Base-by-base conservation (phyloP, 371 early-diverging fungal species). In the Circinella minor region DNA sequence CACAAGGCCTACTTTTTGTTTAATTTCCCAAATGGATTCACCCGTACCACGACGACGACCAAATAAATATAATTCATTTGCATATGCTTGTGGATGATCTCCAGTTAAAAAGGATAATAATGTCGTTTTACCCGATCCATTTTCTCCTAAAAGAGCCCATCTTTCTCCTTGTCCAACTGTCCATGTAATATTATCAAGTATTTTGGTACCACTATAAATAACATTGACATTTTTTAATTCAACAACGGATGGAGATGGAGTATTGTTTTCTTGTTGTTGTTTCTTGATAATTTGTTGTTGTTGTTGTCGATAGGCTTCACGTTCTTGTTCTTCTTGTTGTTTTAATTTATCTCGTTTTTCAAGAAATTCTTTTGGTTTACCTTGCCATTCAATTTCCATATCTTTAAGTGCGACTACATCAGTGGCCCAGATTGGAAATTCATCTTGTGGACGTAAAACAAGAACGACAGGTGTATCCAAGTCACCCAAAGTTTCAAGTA, bases 1-100 rank as follows among this genome's bases (percentile, higher is more conserved):
- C n/a, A 86, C 81, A 43, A 84, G 61, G 17, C 87, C 86, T 4
- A 87, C 78, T 6, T 73, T 71, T 49, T 73, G 55, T 61, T 87
- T 87, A 66, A 89, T 86, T 64, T 87, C 86, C 88, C 87, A 88
- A 46, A 89, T 85, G 15, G 87, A 80, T 69, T 82, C 86, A 3
- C 86, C 88, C 1, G 81, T 81, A 13, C 88, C 88, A 55, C 90
- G 80, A 10, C 75, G 82, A 34, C 83, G 82, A 17, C 87, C 87
- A 79, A 89, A 89, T 63, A 89, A 67, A 11, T 67, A 72, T 14
- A 89, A 70, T 36, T 81, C 81, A 72, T 89, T 89, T 10, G 87
- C 81, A 72, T 87, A 89, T 0, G 90, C 86, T 68, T 89, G 90
- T 8, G 87, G 90, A 79, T 90, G 86, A 71, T 90, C 90, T 46